Conservation (phyloP, 495 filamentous ascomycete genomes). For the Hypoxylon lenormandii region DNA sequence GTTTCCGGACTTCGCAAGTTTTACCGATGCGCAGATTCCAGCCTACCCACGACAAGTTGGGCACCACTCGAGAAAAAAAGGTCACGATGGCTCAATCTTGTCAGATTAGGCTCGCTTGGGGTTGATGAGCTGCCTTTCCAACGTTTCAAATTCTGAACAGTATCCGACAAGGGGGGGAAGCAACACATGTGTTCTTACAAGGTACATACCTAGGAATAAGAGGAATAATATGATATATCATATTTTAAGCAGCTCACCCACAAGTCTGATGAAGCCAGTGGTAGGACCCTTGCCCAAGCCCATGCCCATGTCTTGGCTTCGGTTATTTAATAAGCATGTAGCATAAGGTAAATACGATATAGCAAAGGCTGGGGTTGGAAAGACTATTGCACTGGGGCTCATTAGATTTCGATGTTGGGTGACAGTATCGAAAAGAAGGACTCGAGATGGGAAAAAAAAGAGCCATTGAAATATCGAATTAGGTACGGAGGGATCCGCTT, state of each 20-base stretch:
- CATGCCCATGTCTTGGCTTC: background rate
- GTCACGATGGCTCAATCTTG: slow-evolving; percentile 22
- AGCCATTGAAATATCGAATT: slow-evolving; percentile 9
- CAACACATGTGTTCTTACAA: slow-evolving; percentile 14
- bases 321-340: background rate
- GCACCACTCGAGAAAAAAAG: slow-evolving; percentile 10
- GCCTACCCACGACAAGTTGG: slow-evolving; percentile 6
- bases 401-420: too few relatives aligned
- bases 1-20: slow-evolving; percentile 16
- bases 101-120: slow-evolving; percentile 13
- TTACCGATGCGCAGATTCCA: slow-evolving; percentile 8
- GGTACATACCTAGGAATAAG: slow-evolving; percentile 1
- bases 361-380: too few relatives aligned
- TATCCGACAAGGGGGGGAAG: slow-evolving; percentile 12
- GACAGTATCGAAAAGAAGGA: background rate
- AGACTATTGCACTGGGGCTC: too few relatives aligned
- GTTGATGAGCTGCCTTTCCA: slow-evolving; percentile 11
- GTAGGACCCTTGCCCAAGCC: too few relatives aligned
- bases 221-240: slow-evolving; percentile 35
- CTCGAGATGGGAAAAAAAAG: background rate
- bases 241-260: slow-evolving; percentile 17
- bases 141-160: slow-evolving; percentile 32
- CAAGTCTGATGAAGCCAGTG: slow-evolving; percentile 4
- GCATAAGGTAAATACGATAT: background rate
- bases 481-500: slow-evolving; percentile 9